phyloP scores from a whole-genome alignment of 345 rosid species.

The Gossypium herbaceum region DNA sequence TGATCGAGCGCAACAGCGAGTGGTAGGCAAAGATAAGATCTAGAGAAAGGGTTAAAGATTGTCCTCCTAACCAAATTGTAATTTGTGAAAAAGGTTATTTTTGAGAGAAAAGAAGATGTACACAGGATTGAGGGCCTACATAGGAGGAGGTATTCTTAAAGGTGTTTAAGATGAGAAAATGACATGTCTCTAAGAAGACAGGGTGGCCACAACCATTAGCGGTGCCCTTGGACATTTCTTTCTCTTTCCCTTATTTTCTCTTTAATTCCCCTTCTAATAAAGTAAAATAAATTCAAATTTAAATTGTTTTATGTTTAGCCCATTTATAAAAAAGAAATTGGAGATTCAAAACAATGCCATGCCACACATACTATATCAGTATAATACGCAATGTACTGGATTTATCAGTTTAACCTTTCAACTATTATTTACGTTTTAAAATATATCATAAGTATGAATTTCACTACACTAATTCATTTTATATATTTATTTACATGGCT shows the following conservation, averaged over 20 bases:
- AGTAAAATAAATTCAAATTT: too few relatives aligned
- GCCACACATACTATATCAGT: too few relatives aligned
- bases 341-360: too few relatives aligned
- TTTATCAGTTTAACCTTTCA: too few relatives aligned
- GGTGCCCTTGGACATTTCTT: slow-evolving; percentile 59
- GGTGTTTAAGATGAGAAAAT: slow-evolving; percentile 52
- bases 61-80: background rate
- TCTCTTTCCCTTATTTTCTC: slow-evolving; percentile 7
- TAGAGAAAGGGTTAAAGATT: background rate
- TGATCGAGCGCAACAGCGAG: slow-evolving; percentile 20
- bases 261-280: background rate
- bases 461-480: too few relatives aligned
- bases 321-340: too few relatives aligned
- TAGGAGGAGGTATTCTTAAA: slow-evolving; percentile 20
- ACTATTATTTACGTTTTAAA: too few relatives aligned
- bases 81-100: background rate
- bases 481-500: too few relatives aligned
- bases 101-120: slow-evolving; percentile 25
- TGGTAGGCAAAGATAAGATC: slow-evolving; percentile 24
- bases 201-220: slow-evolving; percentile 44
- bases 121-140: slow-evolving; percentile 46
- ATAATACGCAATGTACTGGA: too few relatives aligned
- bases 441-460: too few relatives aligned
- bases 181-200: slow-evolving; percentile 58
- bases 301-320: too few relatives aligned